Percentiles rank a stretch among this genome's conserved stretches.
These are phyloP conservation scores for Akebia trifoliata DNA, from an alignment of 164 flowering plant genomes.

Conservation along the genomic window DNA sequence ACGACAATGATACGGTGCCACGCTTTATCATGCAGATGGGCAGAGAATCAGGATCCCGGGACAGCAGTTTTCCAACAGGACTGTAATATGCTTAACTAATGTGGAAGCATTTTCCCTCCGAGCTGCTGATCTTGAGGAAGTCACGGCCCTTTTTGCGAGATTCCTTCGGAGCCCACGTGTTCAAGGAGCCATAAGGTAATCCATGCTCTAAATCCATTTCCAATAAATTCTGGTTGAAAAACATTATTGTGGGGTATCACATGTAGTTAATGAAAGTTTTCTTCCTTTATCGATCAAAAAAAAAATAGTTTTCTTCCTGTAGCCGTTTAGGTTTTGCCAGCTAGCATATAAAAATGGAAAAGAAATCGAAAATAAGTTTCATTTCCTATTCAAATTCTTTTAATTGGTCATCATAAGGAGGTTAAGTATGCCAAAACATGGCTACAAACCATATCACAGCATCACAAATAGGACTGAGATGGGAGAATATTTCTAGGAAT, in stretches of 20 bases:
- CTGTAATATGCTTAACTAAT: slow-evolving; percentile 58
- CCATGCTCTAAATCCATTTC: background rate
- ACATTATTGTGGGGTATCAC: no score
- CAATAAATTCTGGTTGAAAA: background rate
- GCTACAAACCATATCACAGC: no score
- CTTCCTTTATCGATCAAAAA: background rate
- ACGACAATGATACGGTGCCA: background rate
- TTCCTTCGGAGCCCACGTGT: slow-evolving; percentile 60
- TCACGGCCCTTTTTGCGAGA: slow-evolving; percentile 54
- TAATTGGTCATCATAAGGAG: no score
- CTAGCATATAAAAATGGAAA: background rate
- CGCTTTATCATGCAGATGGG: slow-evolving; percentile 31
- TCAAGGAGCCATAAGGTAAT: slow-evolving; percentile 79
- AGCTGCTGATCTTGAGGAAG: slow-evolving; percentile 75
- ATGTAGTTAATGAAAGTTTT: background rate
- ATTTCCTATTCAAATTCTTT: background rate
- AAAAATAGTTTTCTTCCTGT: no score
- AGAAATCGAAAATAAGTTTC: background rate
- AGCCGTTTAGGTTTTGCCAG: background rate
- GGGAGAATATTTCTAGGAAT: no score
- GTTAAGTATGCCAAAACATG: no score
- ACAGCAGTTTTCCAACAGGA: slow-evolving; percentile 52
- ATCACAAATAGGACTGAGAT: no score
- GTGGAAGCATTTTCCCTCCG: slow-evolving; percentile 80
- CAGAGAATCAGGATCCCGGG: slow-evolving; percentile 33